A percentile compares a stretch with the other conserved stretches of the same genome.
phyloP scores from a whole-genome alignment of 73 alveolate genomes.

The Paramecium sexaurelia region DNA sequence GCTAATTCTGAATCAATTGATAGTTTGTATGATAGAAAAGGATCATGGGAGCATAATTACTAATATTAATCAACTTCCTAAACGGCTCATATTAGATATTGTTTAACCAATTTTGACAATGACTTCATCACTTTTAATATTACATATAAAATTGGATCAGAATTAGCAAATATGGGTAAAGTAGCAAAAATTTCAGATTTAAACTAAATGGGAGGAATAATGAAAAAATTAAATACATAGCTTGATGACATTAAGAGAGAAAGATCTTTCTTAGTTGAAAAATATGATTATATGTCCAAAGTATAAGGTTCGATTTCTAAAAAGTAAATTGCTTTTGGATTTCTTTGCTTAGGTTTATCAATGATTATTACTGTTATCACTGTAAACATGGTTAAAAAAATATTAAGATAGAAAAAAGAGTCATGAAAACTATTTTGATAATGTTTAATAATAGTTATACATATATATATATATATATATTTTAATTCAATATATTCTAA shows the following conservation, averaged over 20 bases:
- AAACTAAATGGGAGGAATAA: neutral
- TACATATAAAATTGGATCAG: conserved; percentile 7
- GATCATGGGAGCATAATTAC: neutral
- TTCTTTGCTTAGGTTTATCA: neutral
- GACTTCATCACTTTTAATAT: neutral
- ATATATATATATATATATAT: no score
- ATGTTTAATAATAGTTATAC: no score
- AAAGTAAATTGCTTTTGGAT: neutral
- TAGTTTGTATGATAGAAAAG: neutral
- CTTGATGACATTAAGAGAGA: neutral
- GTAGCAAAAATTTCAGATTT: neutral
- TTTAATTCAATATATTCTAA: neutral
- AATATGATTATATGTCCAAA: neutral
- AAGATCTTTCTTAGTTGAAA: neutral
- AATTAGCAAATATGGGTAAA: neutral
- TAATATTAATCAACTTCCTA: neutral
- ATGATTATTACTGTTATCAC: neutral
- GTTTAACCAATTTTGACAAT: neutral
- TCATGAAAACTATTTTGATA: neutral
- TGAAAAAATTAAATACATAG: neutral
- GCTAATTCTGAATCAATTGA: neutral
- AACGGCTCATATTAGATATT: neutral
- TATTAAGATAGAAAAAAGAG: neutral
- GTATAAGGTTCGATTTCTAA: neutral
- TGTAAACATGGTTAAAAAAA: neutral